phyloP scores from a whole-genome alignment of 2,329 filamentous ascomycete species.

The Mariannaea elegans region DNA sequence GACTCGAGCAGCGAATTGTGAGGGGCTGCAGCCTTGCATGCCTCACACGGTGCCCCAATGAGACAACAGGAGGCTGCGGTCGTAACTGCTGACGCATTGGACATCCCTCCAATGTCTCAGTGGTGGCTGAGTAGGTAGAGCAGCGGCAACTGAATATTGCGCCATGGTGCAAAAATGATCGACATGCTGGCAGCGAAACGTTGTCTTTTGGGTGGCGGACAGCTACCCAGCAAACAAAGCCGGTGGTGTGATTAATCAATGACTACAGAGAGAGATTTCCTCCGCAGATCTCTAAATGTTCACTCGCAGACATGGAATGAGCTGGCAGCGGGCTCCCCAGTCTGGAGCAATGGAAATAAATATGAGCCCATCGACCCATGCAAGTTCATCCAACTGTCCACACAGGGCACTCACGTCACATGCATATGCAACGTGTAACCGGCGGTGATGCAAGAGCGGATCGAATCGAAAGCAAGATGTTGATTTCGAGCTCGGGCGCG shows the following conservation, averaged over 20 bases:
- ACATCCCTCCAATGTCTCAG: conserved; percentile 4
- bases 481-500: neutral
- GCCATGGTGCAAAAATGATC: neutral
- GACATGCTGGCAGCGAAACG: conserved; percentile 7
- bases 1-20: conserved; percentile 1
- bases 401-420: conserved; percentile 11
- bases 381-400: neutral
- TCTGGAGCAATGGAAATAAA: neutral
- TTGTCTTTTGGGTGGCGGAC: conserved; percentile 7
- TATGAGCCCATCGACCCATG: conserved; percentile 14
- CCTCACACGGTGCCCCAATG: neutral
- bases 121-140: neutral
- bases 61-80: conserved; percentile 1
- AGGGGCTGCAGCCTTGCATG: neutral
- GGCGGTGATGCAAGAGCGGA: neutral
- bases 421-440: conserved; percentile 8
- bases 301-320: neutral
- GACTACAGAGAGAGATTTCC: neutral
- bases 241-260: conserved; percentile 3
- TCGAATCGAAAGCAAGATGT: neutral
- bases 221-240: neutral
- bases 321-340: conserved; percentile 7
- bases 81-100: conserved; percentile 18
- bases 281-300: neutral
- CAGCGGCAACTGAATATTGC: conserved; percentile 1